Evolutionary conservation across 192 early-diverging fungal species (phyloP).

Genomic region (Gamsiella multidivaricata): DNA sequence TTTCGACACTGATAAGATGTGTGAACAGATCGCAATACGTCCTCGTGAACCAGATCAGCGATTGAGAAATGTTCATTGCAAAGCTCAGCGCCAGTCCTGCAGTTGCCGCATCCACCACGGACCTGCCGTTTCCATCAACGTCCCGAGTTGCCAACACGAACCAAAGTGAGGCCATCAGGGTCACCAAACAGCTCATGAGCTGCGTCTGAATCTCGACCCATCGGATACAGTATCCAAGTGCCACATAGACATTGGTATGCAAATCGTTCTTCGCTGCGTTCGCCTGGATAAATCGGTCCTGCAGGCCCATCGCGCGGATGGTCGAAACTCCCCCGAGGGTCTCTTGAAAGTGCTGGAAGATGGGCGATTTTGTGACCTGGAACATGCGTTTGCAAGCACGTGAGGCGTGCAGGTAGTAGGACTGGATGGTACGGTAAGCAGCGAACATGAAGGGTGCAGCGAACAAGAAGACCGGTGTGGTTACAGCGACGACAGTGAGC

Average conservation of each 20-base stretch:
- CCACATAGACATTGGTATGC: constrained; percentile 16
- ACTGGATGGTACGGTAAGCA: constrained; percentile 39
- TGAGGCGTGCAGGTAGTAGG: constrained; percentile 67
- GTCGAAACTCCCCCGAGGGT: constrained; percentile 62
- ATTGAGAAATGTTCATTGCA: constrained; percentile 77
- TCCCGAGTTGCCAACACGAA: constrained; percentile 66
- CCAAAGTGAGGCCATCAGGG: constrained; percentile 12
- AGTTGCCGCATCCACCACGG: constrained; percentile 70
- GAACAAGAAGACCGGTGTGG: constrained; percentile 16
- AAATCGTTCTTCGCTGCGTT: constrained; percentile 47
- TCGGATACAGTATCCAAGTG: constrained; percentile 11
- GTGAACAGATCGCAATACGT: constrained; percentile 79
- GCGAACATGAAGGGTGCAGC: constrained; percentile 27
- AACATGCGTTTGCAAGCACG: constrained; percentile 78
- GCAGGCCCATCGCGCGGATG: constrained; percentile 58
- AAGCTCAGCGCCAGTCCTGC: constrained; percentile 76
- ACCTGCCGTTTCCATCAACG: neutral
- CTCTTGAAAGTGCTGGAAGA: constrained; percentile 71
- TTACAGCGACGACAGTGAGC: constrained; percentile 1
- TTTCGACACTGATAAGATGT: constrained; percentile 29
- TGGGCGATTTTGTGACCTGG: constrained; percentile 72
- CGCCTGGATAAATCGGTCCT: constrained; percentile 64
- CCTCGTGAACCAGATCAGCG: constrained; percentile 85
- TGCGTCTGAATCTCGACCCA: constrained; percentile 27
- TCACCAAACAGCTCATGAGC: constrained; percentile 40